These are phyloP conservation scores for Solanum dulcamara DNA, from an alignment of 257 asterid genomes.

Conservation along the genomic window DNA sequence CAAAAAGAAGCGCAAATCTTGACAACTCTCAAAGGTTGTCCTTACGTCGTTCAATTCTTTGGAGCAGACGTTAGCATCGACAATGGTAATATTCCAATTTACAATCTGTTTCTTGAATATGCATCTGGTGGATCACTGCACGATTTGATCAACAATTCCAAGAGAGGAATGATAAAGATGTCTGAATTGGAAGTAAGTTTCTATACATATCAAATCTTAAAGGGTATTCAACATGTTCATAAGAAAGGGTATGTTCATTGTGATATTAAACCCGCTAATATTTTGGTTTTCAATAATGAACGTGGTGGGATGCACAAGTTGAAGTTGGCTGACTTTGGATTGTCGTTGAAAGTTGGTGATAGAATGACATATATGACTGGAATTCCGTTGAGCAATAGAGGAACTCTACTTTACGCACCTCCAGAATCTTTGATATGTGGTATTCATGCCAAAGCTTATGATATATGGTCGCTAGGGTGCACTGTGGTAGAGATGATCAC, in stretches of 20 bases:
- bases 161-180: background rate
- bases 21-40: background rate
- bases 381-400: background rate
- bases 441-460: background rate
- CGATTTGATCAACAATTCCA: background rate
- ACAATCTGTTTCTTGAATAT: background rate
- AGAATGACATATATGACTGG: background rate
- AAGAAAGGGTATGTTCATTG: background rate
- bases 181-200: background rate
- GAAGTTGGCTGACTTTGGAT: conserved; percentile 9
- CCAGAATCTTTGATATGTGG: background rate
- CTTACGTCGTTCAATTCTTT: background rate
- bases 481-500: background rate
- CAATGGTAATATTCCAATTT: background rate
- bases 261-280: conserved; percentile 6
- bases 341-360: background rate
- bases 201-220: background rate
- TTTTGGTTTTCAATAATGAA: background rate
- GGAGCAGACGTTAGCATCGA: background rate
- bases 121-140: background rate
- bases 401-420: background rate
- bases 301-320: background rate
- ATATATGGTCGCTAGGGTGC: background rate
- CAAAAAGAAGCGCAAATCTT: background rate
- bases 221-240: background rate